phyloP scores from a whole-genome alignment of 2,329 filamentous ascomycete genomes.

The Zasmidium angulare region DNA sequence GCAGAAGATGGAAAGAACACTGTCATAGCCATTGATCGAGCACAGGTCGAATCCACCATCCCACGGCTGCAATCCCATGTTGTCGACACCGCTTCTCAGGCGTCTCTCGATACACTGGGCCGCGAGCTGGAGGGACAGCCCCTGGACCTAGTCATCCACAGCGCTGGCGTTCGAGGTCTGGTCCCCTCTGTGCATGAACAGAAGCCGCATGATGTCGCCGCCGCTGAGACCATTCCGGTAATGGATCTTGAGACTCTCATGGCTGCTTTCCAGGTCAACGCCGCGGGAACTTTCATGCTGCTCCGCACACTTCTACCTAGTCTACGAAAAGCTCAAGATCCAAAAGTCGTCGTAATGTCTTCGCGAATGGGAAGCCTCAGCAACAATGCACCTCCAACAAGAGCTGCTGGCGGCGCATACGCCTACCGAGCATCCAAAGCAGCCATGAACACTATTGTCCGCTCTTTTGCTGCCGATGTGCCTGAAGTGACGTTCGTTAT shows the following conservation, averaged over 20 bases:
- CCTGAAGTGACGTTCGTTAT: slow-evolving; percentile 43
- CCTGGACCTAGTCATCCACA: slow-evolving; percentile 45
- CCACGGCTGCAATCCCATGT: slow-evolving; percentile 17
- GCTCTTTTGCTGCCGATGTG: slow-evolving; percentile 46
- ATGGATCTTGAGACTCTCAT: slow-evolving; percentile 44
- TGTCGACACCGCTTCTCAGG: slow-evolving; percentile 32
- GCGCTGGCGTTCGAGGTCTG: slow-evolving; percentile 47
- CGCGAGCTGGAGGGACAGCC: slow-evolving; percentile 19
- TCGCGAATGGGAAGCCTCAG: slow-evolving; percentile 47
- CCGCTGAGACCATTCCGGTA: slow-evolving; percentile 41
- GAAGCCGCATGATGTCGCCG: slow-evolving; percentile 37
- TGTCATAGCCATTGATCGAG: slow-evolving; percentile 36
- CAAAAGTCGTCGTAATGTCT: slow-evolving; percentile 44
- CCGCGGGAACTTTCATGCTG: slow-evolving; percentile 43
- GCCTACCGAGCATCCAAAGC: slow-evolving; percentile 51
- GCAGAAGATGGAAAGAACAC: slow-evolving; percentile 17
- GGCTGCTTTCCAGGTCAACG: slow-evolving; percentile 43
- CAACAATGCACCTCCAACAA: slow-evolving; percentile 35
- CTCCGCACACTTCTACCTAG: slow-evolving; percentile 40
- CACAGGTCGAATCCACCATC: slow-evolving; percentile 11
- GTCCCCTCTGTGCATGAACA: slow-evolving; percentile 33
- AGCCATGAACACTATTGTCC: slow-evolving; percentile 47
- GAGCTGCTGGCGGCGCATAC: slow-evolving; percentile 41
- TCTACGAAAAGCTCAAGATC: slow-evolving; percentile 22
- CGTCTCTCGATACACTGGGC: slow-evolving; percentile 26